Evolutionary conservation across 1,284 basidiomycete genomes (phyloP).

Genomic region (Microbotryum saponariae): DNA sequence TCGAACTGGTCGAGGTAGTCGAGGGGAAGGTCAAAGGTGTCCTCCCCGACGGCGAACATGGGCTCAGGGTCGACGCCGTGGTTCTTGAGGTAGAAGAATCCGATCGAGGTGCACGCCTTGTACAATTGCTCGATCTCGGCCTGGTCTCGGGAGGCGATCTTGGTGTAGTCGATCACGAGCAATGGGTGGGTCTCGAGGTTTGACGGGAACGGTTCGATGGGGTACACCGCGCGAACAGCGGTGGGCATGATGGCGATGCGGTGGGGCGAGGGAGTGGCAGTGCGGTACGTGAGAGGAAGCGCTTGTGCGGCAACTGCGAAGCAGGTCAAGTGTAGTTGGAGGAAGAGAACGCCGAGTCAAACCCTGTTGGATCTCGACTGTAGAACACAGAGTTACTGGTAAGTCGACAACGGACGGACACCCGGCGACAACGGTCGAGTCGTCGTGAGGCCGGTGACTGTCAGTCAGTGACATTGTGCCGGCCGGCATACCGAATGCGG

Average conservation of each 20-base stretch:
- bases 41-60: constrained; percentile 57
- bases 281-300: no score
- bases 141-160: constrained; percentile 40
- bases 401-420: no score
- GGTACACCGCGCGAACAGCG: constrained; percentile 1
- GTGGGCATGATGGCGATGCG: background rate
- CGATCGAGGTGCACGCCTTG: constrained; percentile 25
- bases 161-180: constrained; percentile 50
- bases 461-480: no score
- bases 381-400: no score
- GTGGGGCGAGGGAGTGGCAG: no score
- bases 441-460: no score
- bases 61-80: constrained; percentile 49
- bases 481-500: no score
- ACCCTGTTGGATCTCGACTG: no score
- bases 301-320: no score
- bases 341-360: no score
- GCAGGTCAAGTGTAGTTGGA: no score
- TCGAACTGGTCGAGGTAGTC: constrained; percentile 59
- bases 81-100: constrained; percentile 44
- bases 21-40: constrained; percentile 53
- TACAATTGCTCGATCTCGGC: constrained; percentile 25
- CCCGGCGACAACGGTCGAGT: no score
- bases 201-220: constrained; percentile 45
- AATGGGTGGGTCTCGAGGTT: constrained; percentile 49